Percentiles rank a stretch among this genome's conserved stretches.
Evolutionary conservation across 164 flowering plant genomes (phyloP).

Genomic region (Hamamelis virginiana): DNA sequence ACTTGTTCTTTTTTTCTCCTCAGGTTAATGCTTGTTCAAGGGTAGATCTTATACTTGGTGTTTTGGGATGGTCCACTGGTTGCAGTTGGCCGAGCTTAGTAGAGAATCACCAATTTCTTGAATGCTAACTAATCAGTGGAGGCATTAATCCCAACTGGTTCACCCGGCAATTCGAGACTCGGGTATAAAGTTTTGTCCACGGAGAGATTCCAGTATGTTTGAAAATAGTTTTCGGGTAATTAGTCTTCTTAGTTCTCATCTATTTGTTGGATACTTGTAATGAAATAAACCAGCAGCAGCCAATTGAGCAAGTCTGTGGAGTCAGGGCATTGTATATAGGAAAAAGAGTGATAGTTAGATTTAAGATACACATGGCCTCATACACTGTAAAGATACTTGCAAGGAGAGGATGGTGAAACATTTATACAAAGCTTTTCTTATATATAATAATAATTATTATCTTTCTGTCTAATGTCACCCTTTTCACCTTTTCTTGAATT

Average conservation of each 20-base stretch:
- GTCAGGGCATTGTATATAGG: conserved; percentile 48
- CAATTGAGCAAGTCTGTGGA: conserved; percentile 30
- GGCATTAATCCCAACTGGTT: not conserved
- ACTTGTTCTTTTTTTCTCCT: conserved; percentile 1
- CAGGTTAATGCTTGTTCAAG: conserved; percentile 76
- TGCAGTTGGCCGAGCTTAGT: conserved; percentile 81
- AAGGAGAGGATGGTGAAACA: conserved; percentile 5
- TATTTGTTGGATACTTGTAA: conserved; percentile 10
- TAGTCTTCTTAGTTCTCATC: conserved; percentile 15
- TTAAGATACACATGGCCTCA: conserved; percentile 13
- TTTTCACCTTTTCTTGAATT: not conserved
- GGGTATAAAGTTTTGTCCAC: conserved; percentile 42
- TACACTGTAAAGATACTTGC: conserved; percentile 20
- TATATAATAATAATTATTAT: not conserved
- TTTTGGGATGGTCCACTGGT: conserved; percentile 88
- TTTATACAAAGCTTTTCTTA: not conserved
- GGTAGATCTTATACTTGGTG: conserved; percentile 72
- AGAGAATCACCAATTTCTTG: conserved; percentile 35
- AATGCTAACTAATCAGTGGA: conserved; percentile 42
- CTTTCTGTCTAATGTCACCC: not conserved
- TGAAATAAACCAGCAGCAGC: conserved; percentile 33
- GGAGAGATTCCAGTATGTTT: conserved; percentile 4
- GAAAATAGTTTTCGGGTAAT: conserved; percentile 12
- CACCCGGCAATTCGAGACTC: conserved; percentile 11
- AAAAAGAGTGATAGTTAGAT: conserved; percentile 21